Conservation (phyloP, 768 basidiomycete species). For the Suillus variegatus region DNA sequence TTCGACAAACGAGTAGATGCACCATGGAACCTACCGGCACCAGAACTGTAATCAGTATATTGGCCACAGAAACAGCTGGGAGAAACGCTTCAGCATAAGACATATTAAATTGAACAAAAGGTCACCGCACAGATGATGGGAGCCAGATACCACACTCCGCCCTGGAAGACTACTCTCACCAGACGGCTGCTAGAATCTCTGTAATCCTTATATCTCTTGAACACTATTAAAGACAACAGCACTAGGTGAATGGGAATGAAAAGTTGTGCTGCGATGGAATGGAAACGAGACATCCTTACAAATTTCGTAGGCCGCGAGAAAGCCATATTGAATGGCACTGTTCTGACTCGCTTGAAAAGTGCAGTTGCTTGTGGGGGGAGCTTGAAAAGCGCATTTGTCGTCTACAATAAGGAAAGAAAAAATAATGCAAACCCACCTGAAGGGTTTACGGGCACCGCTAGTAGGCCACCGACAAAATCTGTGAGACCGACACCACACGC, state of each 20-base stretch:
- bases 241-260: not conserved
- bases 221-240: not conserved
- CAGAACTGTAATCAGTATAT: not conserved
- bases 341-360: not conserved
- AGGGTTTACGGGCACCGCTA: not conserved
- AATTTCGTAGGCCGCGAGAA: not conserved
- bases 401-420: not conserved
- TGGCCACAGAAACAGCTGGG: not conserved
- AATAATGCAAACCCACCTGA: not conserved
- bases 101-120: not conserved
- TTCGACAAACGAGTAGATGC: not conserved
- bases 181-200: not conserved
- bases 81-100: not conserved
- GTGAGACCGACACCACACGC: not conserved
- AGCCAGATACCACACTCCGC: not conserved
- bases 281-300: not conserved
- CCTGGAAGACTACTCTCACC: not conserved
- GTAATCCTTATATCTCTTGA: constrained; percentile 1
- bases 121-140: not conserved
- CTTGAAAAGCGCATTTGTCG: not conserved
- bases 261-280: too few species aligned
- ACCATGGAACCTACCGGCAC: not conserved
- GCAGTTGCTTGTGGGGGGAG: not conserved
- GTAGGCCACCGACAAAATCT: not conserved
- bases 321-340: constrained; percentile 1